Evolutionary conservation across 2,329 filamentous ascomycete species (phyloP).

Genomic region (Aschersonia sp.): DNA sequence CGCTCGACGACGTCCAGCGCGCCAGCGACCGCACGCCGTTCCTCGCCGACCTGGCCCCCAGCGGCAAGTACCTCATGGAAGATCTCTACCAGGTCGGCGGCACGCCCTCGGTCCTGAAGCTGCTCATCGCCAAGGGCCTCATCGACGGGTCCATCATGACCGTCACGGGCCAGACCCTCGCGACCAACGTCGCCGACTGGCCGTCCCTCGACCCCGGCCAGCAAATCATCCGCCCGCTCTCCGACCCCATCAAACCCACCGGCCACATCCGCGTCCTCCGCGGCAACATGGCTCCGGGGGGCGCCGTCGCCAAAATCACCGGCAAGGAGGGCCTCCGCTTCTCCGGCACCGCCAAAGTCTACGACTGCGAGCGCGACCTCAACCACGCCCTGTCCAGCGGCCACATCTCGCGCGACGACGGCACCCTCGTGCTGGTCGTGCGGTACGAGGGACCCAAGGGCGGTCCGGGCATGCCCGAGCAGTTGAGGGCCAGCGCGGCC

Average conservation of each 20-base stretch:
- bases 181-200: slow-evolving; percentile 65
- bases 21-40: slow-evolving; percentile 74
- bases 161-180: slow-evolving; percentile 71
- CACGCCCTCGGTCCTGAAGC: slow-evolving; percentile 73
- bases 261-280: slow-evolving; percentile 82
- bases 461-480: slow-evolving; percentile 92
- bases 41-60: slow-evolving; percentile 73
- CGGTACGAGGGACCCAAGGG: slow-evolving; percentile 90
- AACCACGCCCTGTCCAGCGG: slow-evolving; percentile 62
- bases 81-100: slow-evolving; percentile 79
- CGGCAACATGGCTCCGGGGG: slow-evolving; percentile 78
- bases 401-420: slow-evolving; percentile 35
- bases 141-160: slow-evolving; percentile 69
- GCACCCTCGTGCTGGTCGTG: slow-evolving; percentile 80
- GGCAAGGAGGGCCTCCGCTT: slow-evolving; percentile 85
- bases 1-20: slow-evolving; percentile 69
- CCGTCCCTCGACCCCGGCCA: slow-evolving; percentile 68
- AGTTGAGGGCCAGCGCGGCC: slow-evolving; percentile 74
- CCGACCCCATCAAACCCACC: slow-evolving; percentile 59
- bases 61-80: slow-evolving; percentile 74
- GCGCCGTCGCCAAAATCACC: slow-evolving; percentile 90
- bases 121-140: slow-evolving; percentile 61
- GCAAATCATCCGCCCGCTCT: slow-evolving; percentile 72
- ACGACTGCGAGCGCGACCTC: slow-evolving; percentile 72
- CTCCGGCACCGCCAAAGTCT: slow-evolving; percentile 67